These are phyloP conservation scores for Gracilariopsis chorda DNA, from an alignment of 23 red algal species.

Conservation along the genomic window DNA sequence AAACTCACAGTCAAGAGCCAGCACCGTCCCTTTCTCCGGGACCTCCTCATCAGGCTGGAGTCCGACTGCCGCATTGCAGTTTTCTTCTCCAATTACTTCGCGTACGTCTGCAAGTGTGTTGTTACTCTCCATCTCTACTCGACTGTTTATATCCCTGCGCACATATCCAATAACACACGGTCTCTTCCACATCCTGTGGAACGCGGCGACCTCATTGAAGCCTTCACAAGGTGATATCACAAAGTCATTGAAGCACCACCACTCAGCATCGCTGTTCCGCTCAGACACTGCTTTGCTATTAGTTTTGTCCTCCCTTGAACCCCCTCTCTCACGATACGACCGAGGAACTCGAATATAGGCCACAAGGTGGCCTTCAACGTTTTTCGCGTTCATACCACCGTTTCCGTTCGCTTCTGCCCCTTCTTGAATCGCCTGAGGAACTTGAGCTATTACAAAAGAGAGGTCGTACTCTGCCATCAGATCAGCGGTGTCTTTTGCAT, in stretches of 20 bases:
- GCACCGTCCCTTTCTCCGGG: conserved; percentile 55
- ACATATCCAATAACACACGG: conserved; percentile 83
- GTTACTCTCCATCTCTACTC: neutral
- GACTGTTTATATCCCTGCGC: conserved; percentile 45
- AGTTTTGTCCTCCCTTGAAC: neutral
- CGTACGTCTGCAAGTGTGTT: conserved; percentile 11
- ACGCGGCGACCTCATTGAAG: conserved; percentile 64
- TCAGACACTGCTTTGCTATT: neutral
- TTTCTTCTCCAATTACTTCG: conserved; percentile 52
- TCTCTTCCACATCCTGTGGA: conserved; percentile 66
- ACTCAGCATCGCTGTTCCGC: conserved; percentile 18
- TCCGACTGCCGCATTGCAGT: conserved; percentile 53
- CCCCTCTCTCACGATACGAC: conserved; percentile 12
- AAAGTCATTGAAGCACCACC: conserved; percentile 98
- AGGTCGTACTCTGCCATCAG: conserved; percentile 62
- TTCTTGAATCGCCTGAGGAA: neutral
- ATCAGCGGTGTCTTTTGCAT: conserved; percentile 20
- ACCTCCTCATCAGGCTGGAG: conserved; percentile 45
- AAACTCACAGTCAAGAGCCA: conserved; percentile 93
- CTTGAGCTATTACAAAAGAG: conserved; percentile 58
- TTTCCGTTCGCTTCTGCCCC: neutral
- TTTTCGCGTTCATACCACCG: neutral
- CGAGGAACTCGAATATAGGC: conserved; percentile 51
- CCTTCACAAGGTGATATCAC: conserved; percentile 72
- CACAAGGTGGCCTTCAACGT: conserved; percentile 54